phyloP scores from a whole-genome alignment of 257 asterid species.

The Nicotiana benthamiana region DNA sequence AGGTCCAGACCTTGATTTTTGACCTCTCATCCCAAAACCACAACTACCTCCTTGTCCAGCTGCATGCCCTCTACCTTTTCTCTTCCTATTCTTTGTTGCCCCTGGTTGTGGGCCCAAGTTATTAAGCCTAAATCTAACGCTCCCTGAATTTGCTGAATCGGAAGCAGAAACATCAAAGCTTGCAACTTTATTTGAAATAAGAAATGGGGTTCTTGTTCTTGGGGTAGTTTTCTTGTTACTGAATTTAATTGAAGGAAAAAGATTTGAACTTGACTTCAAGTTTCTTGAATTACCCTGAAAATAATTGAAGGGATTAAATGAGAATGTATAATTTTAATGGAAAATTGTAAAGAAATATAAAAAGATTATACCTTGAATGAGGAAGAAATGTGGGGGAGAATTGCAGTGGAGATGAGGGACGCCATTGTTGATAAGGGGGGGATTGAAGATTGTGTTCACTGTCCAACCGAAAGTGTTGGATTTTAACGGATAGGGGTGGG shows the following conservation, averaged over 20 bases:
- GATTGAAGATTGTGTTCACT: conserved; percentile 4
- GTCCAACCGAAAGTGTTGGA: not conserved
- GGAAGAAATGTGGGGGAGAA: conserved; percentile 14
- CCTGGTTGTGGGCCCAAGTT: conserved; percentile 91
- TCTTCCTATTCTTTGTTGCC: conserved; percentile 57
- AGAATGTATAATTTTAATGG: not conserved
- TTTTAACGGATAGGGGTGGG: conserved; percentile 18
- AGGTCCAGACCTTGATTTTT: conserved; percentile 99
- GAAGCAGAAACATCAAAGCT: conserved; percentile 8
- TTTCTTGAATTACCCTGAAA: conserved; percentile 48
- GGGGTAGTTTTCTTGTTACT: conserved; percentile 11
- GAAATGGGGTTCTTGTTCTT: conserved; percentile 29
- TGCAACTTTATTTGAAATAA: conserved; percentile 19
- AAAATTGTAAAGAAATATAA: not conserved
- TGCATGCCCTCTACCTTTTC: conserved; percentile 92
- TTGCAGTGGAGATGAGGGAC: conserved; percentile 40
- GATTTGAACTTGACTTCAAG: conserved; percentile 37
- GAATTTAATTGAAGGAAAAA: conserved; percentile 34
- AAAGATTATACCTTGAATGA: conserved; percentile 52
- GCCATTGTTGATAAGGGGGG: conserved; percentile 39
- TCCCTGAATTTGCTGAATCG: not conserved
- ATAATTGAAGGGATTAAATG: not conserved
- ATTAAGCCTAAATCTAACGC: conserved; percentile 55
- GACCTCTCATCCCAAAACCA: conserved; percentile 69
- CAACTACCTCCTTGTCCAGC: conserved; percentile 99